Evolutionary conservation across 768 basidiomycete species (phyloP).

Genomic region (Fibroporia radiculosa): DNA sequence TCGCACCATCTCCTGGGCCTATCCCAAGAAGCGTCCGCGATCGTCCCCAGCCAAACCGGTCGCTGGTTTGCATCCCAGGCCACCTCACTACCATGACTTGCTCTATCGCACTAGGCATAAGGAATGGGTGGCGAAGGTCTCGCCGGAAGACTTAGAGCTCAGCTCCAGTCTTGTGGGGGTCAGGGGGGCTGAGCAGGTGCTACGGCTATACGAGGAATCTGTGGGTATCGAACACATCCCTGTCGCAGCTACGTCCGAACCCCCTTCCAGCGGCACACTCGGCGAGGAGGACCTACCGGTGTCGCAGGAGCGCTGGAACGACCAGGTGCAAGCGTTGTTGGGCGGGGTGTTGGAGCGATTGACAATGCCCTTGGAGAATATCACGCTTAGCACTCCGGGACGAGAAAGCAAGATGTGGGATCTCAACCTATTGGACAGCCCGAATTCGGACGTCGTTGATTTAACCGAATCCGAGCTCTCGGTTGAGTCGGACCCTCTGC

Average conservation of each 20-base stretch:
- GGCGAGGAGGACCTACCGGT: slow-evolving; percentile 27
- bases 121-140: not conserved
- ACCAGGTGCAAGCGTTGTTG: slow-evolving; percentile 32
- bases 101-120: slow-evolving; percentile 9
- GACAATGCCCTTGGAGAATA: slow-evolving; percentile 10
- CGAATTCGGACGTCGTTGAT: slow-evolving; percentile 23
- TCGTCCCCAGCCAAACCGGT: not conserved
- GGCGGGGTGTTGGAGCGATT: slow-evolving; percentile 19
- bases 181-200: slow-evolving; percentile 14
- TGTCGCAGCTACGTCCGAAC: not conserved
- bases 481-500: slow-evolving; percentile 31
- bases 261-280: slow-evolving; percentile 14
- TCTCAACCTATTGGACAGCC: slow-evolving; percentile 11
- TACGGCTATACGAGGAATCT: slow-evolving; percentile 18
- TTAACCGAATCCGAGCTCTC: slow-evolving; percentile 40
- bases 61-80: slow-evolving; percentile 5
- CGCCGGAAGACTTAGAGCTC: slow-evolving; percentile 14
- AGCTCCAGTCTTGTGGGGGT: slow-evolving; percentile 16
- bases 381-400: too few relatives aligned
- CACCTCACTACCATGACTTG: slow-evolving; percentile 17
- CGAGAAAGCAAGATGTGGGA: slow-evolving; percentile 17
- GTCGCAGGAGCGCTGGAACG: slow-evolving; percentile 35
- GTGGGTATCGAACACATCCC: slow-evolving; percentile 14
- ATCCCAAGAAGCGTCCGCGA: not conserved
- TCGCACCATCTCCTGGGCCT: slow-evolving; percentile 11